Conservation (phyloP, 306 rosid species). For the Corylus avellana region DNA sequence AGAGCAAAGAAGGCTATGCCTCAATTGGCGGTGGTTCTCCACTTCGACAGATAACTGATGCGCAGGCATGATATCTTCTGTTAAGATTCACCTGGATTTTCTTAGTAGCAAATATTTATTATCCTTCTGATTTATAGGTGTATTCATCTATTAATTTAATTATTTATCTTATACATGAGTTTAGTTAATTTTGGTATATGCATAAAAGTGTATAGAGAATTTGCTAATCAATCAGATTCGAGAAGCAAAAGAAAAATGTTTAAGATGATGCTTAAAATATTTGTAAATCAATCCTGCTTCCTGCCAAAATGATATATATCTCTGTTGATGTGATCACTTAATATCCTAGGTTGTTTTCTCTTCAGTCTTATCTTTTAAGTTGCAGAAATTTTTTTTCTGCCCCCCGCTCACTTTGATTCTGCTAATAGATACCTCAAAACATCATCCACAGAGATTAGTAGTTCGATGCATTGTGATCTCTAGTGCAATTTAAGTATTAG, state of each 20-base stretch:
- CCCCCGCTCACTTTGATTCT: not conserved
- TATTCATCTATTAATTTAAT: not conserved
- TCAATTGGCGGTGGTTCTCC: constrained; percentile 99
- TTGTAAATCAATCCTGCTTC: not conserved
- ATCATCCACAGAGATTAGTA: not conserved
- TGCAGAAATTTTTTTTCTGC: not conserved
- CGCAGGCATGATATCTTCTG: constrained; percentile 59
- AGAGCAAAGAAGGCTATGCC: constrained; percentile 98
- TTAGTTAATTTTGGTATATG: not conserved
- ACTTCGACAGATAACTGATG: constrained; percentile 84
- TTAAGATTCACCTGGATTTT: constrained; percentile 6
- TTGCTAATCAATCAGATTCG: constrained; percentile 1
- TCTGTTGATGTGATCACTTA: not conserved
- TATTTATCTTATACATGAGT: not conserved
- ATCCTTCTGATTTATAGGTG: not conserved
- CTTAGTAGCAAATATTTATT: not conserved
- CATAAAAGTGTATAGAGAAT: not conserved
- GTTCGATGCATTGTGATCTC: not conserved
- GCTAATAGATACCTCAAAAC: not conserved
- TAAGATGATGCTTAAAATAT: not conserved
- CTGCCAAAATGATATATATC: not conserved
- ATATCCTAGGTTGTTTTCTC: not conserved
- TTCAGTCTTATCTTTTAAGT: not conserved
- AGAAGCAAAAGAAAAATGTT: not conserved
- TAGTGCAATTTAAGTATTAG: not conserved